Evolutionary conservation across 306 rosid species (phyloP).

Genomic region (Cicer judaicum): DNA sequence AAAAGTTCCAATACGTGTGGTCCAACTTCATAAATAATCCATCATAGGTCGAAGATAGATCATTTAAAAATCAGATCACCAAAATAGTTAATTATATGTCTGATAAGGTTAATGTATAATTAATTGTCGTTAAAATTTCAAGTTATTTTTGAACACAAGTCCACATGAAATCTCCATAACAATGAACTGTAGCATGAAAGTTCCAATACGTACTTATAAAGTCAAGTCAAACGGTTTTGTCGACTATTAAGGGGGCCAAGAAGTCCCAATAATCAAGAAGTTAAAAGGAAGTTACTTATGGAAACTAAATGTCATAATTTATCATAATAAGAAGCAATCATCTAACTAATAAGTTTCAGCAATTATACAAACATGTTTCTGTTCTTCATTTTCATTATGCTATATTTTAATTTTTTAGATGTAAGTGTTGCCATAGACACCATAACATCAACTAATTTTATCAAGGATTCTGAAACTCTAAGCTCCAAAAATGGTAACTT

Average conservation of each 20-base stretch:
- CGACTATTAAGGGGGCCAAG: neutral
- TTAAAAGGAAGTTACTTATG: neutral
- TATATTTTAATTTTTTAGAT: neutral
- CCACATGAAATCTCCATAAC: too few species aligned
- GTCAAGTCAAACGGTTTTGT: neutral
- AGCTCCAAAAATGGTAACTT: constrained; percentile 8
- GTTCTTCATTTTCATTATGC: neutral
- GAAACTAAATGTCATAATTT: neutral
- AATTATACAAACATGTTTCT: neutral
- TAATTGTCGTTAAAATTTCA: too few species aligned
- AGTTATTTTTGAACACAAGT: too few species aligned
- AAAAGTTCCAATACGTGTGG: too few species aligned
- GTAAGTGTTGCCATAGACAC: constrained; percentile 8
- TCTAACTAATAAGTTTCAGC: neutral
- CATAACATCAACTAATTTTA: constrained; percentile 10
- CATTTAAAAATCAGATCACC: too few species aligned
- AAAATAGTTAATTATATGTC: too few species aligned
- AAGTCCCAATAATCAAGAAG: neutral
- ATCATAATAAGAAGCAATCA: neutral
- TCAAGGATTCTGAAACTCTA: constrained; percentile 29
- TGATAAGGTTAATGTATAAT: too few species aligned
- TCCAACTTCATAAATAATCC: too few species aligned
- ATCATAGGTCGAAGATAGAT: too few species aligned
- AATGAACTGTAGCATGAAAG: too few species aligned
- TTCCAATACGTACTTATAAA: too few species aligned